Evolutionary conservation across 2,329 filamentous ascomycete genomes (phyloP), one percentile per base, ranked within the genome.

Genomic region (Trichocomaceae sp.): DNA sequence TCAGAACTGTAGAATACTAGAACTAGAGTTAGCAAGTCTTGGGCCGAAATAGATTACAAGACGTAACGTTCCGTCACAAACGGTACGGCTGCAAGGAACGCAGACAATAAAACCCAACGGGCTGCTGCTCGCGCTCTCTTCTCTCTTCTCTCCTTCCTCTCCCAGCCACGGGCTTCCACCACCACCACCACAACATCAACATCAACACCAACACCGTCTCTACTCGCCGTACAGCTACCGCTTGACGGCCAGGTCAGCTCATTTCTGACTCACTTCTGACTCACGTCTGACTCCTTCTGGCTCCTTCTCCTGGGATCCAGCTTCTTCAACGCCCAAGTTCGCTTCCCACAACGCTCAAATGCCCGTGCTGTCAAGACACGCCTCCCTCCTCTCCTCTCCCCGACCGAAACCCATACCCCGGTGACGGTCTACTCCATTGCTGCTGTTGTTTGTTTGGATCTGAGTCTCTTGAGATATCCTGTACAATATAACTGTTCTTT

Each of bases 391-490:
- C 62, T 68, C 71, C 66, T 69, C 69, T 67, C 63, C 66, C 62
- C 68, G 63, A 68, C 68, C 70, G 60, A 65, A 69, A 65, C 64
- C 71, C 66, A 69, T 72, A 60, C 72, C 66, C 57, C 70, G 72
- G 71, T 74, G 72, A 75, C 72, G 68, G 70, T 68, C 60, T 66
- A 61, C 58, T 47, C 60, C 55, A 29, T 56, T 26, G 23, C 23
- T 26, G 12, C 9, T 55, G 31, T 37, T 58, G 23, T 47, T 47
- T n/a, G 8, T 47, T 53, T 42, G 51, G 22, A 62, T 66, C 67
- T 70, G 67, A 59, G 63, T 66, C 64, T 63, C 61, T 58, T 63
- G 64, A 66, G 69, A 73, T 73, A 73, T 72, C 70, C 69, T 73
- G 71, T 74, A 74, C 67, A 72, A 73, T 73, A 72, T 70, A 71